A percentile compares a stretch with the other conserved stretches of the same genome.
Evolutionary conservation across 2,329 filamentous ascomycete species (phyloP).

Genomic region (Fusarium bactridioides): DNA sequence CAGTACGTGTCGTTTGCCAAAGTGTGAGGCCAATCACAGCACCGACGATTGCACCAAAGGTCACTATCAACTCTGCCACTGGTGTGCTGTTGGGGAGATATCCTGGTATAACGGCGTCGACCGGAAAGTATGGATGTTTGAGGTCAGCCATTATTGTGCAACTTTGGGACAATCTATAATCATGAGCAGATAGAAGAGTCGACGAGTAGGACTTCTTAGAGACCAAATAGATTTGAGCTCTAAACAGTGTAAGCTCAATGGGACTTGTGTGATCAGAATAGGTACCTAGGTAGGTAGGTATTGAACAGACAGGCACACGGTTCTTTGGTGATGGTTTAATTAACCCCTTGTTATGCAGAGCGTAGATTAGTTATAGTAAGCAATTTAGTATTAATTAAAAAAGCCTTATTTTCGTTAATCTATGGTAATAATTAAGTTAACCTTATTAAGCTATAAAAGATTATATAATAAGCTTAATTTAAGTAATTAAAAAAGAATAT

Average conservation of each 20-base stretch:
- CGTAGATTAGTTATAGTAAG: too few species aligned
- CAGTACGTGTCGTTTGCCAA: conserved; percentile 33
- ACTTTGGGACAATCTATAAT: background rate
- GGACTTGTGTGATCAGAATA: background rate
- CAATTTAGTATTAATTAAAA: too few species aligned
- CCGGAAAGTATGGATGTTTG: conserved; percentile 61
- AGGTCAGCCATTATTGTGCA: conserved; percentile 2
- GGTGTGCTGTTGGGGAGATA: conserved; percentile 57
- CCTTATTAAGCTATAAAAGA: too few species aligned
- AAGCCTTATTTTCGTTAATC: too few species aligned
- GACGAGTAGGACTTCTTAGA: background rate
- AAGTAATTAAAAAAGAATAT: too few species aligned
- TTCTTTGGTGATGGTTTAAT: background rate
- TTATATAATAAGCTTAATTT: too few species aligned
- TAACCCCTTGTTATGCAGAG: background rate
- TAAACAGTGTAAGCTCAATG: background rate
- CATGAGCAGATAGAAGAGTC: background rate
- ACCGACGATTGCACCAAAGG: conserved; percentile 48
- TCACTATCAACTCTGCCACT: conserved; percentile 48
- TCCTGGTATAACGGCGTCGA: conserved; percentile 50
- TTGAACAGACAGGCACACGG: background rate
- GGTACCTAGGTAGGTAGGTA: background rate
- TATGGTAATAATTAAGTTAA: too few species aligned
- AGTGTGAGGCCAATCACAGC: conserved; percentile 47
- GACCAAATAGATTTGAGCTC: background rate